Evolutionary conservation across 768 basidiomycete species (phyloP), one percentile per base, ranked within the genome.

Genomic region (Boletus speciosus): DNA sequence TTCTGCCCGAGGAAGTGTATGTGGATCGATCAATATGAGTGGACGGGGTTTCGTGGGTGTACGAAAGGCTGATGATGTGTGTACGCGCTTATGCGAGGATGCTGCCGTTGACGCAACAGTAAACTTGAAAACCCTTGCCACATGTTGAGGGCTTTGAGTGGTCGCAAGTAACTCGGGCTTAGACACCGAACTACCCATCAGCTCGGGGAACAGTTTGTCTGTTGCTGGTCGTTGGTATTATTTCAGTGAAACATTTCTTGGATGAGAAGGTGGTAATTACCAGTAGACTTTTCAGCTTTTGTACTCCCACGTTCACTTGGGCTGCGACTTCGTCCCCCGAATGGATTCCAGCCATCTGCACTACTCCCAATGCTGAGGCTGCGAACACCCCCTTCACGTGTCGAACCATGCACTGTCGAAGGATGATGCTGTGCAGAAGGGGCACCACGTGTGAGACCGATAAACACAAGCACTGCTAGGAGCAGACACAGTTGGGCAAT

Each of bases 401-500:
- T 65, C 0, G 76, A 71, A 11, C 54, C 56, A 49, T 57, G 61
- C 21, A 44, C 12, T 0, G 23, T 27, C 9, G 48, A 40, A 37
- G 51, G 51, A 47, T 57, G 53, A 15, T 60, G 55, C 23, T 61
- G 51, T 83, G 88, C 7, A 35, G 59, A 44, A 5, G 69, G 60
- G 16, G 68, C 65, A 32, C 91, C 90, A 6, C 93, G 82, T 5
- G 93, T 94, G 48, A 96, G 77, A 16, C 86, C 83, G 71, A 96
- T 88, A 67, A 97, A 93, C 12, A 93, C 76, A 19, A 96, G 79
- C 10, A 97, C 86, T 0, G 86, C 82, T 4, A 97, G 76, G 6
- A 96, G 77, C 6, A 95, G 78, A 65, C 88, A 85, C 0, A 98
- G 78, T 63, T 98, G 95, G 0, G 88, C 89, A 21, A 97, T 83